Conservation (phyloP, 805 yeast species). For the Teunomyces stri region DNA sequence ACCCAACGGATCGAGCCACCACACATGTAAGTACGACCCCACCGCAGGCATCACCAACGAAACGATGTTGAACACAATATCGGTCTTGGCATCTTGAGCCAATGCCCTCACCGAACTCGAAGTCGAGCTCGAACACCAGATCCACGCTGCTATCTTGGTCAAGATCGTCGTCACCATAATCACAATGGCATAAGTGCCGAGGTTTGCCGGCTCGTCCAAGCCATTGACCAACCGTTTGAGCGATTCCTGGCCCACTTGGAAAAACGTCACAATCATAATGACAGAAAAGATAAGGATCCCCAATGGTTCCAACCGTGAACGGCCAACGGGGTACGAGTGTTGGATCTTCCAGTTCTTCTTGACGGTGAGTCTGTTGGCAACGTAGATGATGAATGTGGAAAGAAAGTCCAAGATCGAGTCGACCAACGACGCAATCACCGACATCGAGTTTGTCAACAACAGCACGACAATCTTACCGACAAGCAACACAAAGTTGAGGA, state of each 20-base stretch:
- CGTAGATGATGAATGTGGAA: slow-evolving; percentile 69
- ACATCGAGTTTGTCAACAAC: slow-evolving; percentile 64
- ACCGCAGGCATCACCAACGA: slow-evolving; percentile 68
- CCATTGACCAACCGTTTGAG: slow-evolving; percentile 43
- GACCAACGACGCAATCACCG: slow-evolving; percentile 71
- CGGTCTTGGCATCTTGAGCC: slow-evolving; percentile 81
- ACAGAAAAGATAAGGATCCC: slow-evolving; percentile 75
- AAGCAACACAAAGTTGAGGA: slow-evolving; percentile 56
- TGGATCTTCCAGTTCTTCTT: slow-evolving; percentile 46
- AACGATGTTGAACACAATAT: slow-evolving; percentile 67
- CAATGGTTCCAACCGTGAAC: slow-evolving; percentile 70
- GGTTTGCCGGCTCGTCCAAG: slow-evolving; percentile 36
- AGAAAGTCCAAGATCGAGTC: slow-evolving; percentile 74
- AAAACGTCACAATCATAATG: slow-evolving; percentile 65
- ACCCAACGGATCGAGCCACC: slow-evolving; percentile 79
- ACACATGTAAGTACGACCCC: slow-evolving; percentile 50
- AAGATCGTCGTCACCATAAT: slow-evolving; percentile 67
- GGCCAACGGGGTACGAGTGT: slow-evolving; percentile 63
- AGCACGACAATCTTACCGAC: slow-evolving; percentile 61
- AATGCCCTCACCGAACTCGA: slow-evolving; percentile 74
- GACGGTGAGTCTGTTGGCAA: slow-evolving; percentile 52
- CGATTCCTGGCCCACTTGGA: slow-evolving; percentile 71
- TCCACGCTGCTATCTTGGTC: slow-evolving; percentile 58
- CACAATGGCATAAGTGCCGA: slow-evolving; percentile 48
- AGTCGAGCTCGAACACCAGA: slow-evolving; percentile 58